These are phyloP conservation scores for Pseudozyma sp. DNA, from an alignment of 1,284 basidiomycete genomes.

Conservation along the genomic window DNA sequence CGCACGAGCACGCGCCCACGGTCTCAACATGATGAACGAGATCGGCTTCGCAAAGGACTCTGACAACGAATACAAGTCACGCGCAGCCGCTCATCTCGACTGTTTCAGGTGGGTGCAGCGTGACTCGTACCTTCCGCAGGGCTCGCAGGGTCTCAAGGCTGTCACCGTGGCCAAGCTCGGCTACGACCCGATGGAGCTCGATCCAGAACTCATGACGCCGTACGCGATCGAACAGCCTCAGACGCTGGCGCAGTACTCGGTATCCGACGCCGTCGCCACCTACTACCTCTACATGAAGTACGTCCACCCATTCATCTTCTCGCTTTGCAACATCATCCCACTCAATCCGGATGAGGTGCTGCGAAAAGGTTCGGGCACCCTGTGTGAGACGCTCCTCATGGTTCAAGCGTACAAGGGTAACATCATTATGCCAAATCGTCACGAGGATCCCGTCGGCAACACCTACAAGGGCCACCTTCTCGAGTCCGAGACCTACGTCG, in stretches of 20 bases:
- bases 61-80: conserved; percentile 95
- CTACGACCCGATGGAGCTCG: conserved; percentile 96
- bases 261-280: conserved; percentile 98
- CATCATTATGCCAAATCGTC: conserved; percentile 98
- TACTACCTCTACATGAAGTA: conserved; percentile 99
- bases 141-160: conserved; percentile 97
- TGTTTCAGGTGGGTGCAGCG: conserved; percentile 99
- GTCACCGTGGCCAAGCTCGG: conserved; percentile 97
- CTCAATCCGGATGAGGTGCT: conserved; percentile 96
- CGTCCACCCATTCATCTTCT: conserved; percentile 99
- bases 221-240: conserved; percentile 98
- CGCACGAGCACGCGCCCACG: conserved; percentile 85
- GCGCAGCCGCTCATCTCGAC: conserved; percentile 97
- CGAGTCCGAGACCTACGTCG: conserved; percentile 97
- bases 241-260: conserved; percentile 94
- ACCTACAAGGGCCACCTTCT: conserved; percentile 96
- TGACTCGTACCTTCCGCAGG: conserved; percentile 98
- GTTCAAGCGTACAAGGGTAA: conserved; percentile 92
- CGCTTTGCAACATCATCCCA: conserved; percentile 98
- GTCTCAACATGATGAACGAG: conserved; percentile 95
- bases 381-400: conserved; percentile 98
- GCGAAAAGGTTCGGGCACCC: conserved; percentile 93
- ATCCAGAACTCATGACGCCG: conserved; percentile 99
- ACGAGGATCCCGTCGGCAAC: conserved; percentile 90
- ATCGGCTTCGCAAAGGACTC: conserved; percentile 90